phyloP scores from a whole-genome alignment of 73 alveolate species.

The Tetrahymena thermophila region DNA sequence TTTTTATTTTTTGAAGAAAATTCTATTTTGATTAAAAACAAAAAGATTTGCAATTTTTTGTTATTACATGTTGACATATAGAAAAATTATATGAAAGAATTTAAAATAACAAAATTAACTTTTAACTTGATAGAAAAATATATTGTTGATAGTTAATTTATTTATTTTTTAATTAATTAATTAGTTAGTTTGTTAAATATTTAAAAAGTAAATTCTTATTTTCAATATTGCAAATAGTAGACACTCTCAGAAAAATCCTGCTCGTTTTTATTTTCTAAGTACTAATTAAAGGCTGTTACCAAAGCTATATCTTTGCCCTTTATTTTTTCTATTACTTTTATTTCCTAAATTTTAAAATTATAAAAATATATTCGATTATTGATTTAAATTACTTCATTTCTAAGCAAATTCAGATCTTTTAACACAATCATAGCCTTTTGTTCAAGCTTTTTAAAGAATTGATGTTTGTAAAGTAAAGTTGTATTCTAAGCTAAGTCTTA shows the following conservation, averaged over 20 bases:
- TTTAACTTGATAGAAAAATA: not conserved
- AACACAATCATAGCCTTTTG: not conserved
- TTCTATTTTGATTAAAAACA: not conserved
- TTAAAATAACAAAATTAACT: too few species aligned
- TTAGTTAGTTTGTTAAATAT: not conserved
- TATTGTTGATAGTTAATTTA: not conserved
- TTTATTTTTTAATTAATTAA: not conserved
- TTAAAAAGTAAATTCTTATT: not conserved
- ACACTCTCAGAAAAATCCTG: not conserved
- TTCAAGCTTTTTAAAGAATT: not conserved
- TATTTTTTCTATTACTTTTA: not conserved
- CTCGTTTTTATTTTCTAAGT: not conserved
- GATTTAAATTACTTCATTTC: not conserved
- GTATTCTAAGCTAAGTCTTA: not conserved
- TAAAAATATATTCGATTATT: too few species aligned
- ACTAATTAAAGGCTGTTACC: not conserved
- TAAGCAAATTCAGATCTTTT: not conserved
- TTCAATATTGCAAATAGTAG: not conserved
- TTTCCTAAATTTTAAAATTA: not conserved
- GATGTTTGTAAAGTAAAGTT: not conserved
- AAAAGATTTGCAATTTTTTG: not conserved
- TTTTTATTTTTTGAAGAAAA: too few species aligned
- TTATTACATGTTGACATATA: not conserved
- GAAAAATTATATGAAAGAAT: not conserved
- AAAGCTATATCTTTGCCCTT: not conserved